Conservation (phyloP, 306 rosid species). For the Lathyrus sativus region DNA sequence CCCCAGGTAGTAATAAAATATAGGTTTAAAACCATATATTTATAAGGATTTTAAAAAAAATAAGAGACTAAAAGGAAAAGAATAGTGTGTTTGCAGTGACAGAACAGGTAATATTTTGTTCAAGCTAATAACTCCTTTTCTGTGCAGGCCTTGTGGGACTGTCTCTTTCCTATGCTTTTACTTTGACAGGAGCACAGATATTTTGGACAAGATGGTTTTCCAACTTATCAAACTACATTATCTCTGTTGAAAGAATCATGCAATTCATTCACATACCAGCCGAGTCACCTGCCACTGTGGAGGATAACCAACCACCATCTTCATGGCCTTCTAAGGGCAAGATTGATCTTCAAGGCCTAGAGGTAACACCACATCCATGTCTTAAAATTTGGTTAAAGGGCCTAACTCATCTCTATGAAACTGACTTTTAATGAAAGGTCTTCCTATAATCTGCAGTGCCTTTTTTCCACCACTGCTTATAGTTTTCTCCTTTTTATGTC, state of each 20-base stretch:
- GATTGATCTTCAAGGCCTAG: slow-evolving; percentile 59
- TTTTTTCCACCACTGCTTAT: no score
- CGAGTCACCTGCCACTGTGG: slow-evolving; percentile 65
- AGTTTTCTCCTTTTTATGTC: no score
- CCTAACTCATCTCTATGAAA: no score
- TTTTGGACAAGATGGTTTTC: slow-evolving; percentile 58
- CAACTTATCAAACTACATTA: slow-evolving; percentile 58
- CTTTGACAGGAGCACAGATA: slow-evolving; percentile 45
- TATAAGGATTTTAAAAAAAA: not conserved
- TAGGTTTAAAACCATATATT: not conserved
- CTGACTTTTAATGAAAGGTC: no score
- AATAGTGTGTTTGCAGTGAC: not conserved
- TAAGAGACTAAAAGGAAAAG: not conserved
- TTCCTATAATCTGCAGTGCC: no score
- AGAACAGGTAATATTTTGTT: not conserved
- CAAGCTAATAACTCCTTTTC: no score
- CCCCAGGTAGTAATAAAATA: slow-evolving; percentile 56
- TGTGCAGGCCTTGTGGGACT: slow-evolving; percentile 76
- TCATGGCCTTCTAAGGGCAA: slow-evolving; percentile 80
- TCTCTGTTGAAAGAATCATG: slow-evolving; percentile 77
- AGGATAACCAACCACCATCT: slow-evolving; percentile 57
- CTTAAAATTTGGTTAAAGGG: no score
- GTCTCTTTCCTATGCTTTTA: slow-evolving; percentile 72
- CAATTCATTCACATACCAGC: slow-evolving; percentile 67
- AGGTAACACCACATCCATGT: slow-evolving; percentile 41